phyloP scores from a whole-genome alignment of 192 early-diverging fungal species.

The Podila minutissima region DNA sequence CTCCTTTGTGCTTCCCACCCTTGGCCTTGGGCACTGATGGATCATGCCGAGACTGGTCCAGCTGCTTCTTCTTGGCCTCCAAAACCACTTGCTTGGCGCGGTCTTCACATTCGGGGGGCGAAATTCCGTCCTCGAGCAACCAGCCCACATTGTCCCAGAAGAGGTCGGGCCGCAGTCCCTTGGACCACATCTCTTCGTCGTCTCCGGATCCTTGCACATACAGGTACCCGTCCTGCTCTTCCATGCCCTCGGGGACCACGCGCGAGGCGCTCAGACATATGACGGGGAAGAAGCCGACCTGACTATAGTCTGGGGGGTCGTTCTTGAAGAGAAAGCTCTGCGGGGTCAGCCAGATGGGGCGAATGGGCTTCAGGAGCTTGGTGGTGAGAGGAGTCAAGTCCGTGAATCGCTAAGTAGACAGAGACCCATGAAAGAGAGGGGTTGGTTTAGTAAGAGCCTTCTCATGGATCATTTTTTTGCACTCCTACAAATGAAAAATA shows the following conservation, averaged over 20 bases:
- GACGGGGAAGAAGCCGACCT: slow-evolving; percentile 75
- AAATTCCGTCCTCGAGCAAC: slow-evolving; percentile 34
- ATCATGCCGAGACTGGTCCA: slow-evolving; percentile 9
- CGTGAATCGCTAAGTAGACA: slow-evolving; percentile 40
- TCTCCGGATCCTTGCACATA: slow-evolving; percentile 94
- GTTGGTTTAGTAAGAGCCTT: neutral
- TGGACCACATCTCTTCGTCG: slow-evolving; percentile 88
- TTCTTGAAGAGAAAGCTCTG: slow-evolving; percentile 56
- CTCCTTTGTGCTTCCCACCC: slow-evolving; percentile 59
- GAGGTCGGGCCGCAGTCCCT: slow-evolving; percentile 48
- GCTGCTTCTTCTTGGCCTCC: slow-evolving; percentile 13
- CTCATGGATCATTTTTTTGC: neutral
- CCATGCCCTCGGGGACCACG: slow-evolving; percentile 58
- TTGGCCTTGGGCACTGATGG: slow-evolving; percentile 69
- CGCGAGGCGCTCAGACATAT: slow-evolving; percentile 82
- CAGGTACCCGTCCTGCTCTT: slow-evolving; percentile 61
- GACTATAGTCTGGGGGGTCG: slow-evolving; percentile 57
- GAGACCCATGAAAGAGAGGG: no score
- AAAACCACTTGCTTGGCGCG: slow-evolving; percentile 27
- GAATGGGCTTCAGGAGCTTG: slow-evolving; percentile 70
- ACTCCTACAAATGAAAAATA: neutral
- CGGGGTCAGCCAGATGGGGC: slow-evolving; percentile 86
- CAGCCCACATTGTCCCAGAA: slow-evolving; percentile 46
- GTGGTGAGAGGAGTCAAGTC: slow-evolving; percentile 47
- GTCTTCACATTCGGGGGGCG: slow-evolving; percentile 25